Base-by-base conservation (phyloP, 1,284 basidiomycete genomes). In the Melampsora americana region DNA sequence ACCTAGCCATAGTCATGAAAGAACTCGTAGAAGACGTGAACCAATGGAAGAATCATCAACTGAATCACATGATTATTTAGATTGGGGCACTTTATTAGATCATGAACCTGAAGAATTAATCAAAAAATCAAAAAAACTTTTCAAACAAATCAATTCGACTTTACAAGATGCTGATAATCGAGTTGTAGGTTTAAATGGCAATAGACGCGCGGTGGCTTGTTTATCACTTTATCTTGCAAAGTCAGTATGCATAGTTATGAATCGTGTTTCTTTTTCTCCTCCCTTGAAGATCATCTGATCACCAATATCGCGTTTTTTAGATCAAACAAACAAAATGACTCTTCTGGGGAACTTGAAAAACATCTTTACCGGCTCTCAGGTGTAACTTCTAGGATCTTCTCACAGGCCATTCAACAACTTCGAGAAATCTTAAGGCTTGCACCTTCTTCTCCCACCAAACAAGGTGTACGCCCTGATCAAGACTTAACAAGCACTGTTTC, bases 161-260 rank as follows among this genome's bases (percentile, higher is more conserved):
- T 56, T 56, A 56, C 53, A 28, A 23, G 53, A n/a, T 23, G n/a
- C 9, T 23, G 53, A 28, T n/a, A 6, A 56, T 56, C n/a, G 28
- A 9, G n/a, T 56, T 56, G 11, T 56, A n/a, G 53, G 53, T 56
- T 28, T 56, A 16, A 14, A 56, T 28, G 53, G 53, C 12, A 56
- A 56, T 23, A n/a, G 53, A 56, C 53, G 53, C 9, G 53, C 53
- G 53, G 20, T 23, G 53, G 53, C 53, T 56, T 56, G 53, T 28
- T 28, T 56, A 28, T 56, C 53, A 28, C 28, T 56, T 9, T 56
- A 56, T 20, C 20, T 56, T 23, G 53, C 53, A 16, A 56, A 56
- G 53, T 56, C 14, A 56, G 53, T 56, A 20, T 16, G 16, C 11
- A 7, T 7, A 7, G 7, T 6, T 16, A 53, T 26, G 23, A 53